Evolutionary conservation across 805 yeast species (phyloP), one percentile per base, ranked within the genome.

Genomic region (Cyberlindnera amylophila): DNA sequence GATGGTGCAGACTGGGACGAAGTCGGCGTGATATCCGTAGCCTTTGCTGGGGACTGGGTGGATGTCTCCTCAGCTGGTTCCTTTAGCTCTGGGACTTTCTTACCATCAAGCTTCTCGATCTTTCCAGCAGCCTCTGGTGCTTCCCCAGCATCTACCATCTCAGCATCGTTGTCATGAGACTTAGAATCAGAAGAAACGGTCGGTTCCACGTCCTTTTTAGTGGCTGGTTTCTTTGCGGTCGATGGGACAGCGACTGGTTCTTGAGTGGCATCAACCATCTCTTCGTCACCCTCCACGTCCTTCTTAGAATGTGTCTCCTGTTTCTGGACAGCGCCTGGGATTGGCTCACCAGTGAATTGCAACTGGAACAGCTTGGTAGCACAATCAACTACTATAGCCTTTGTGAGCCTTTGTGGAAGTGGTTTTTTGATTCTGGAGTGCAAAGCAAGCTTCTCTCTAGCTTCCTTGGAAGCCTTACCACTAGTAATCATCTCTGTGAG

Each of bases 151-250:
- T 21, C 24, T 21, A 21, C 24, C 34, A 32, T 32, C 23, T 32
- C 34, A 9, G 16, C 23, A 32, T 32, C 34, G 18, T 23, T 17
- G 29, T 19, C n/a, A 29, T 27, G 43, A 18, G 47, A 33, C 4
- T 37, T 46, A 4, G 53, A 36, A 8, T 36, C 47, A 11, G 50
- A 38, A 5, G 24, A 40, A 19, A 44, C 39, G 12, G 14, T 19
- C 3, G 47, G 37, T 11, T 38, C 41, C n/a, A n/a, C n/a, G n/a
- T n/a, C n/a, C n/a, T n/a, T n/a, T n/a, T n/a, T n/a, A n/a, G n/a
- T n/a, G n/a, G n/a, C n/a, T n/a, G n/a, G n/a, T n/a, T 21, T 21
- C 24, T 21, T 9, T 21, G 24, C 24, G 9, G 24, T 21, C 8
- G 24, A 21, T 21, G 24, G 6, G 24, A 21, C 24, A 21, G 9